These are phyloP conservation scores for Fraxinus floribunda DNA, from an alignment of 305 asterid species.

Conservation along the genomic window DNA sequence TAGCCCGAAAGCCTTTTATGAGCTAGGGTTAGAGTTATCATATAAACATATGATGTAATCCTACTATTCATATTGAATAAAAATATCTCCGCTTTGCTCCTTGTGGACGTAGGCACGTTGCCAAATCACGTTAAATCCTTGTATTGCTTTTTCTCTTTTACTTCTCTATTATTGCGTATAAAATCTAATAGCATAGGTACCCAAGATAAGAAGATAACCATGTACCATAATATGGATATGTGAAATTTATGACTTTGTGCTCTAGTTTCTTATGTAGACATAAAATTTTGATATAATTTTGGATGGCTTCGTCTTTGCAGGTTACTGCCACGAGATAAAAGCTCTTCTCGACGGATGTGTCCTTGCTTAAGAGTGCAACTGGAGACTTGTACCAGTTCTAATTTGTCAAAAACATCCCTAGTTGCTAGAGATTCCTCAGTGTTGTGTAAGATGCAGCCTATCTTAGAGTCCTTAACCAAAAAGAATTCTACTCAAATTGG, in stretches of 20 bases:
- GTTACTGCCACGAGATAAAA: constrained; percentile 50
- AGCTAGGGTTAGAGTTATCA: too few species aligned
- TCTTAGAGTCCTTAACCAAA: constrained; percentile 24
- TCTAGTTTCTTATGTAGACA: neutral
- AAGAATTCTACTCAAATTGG: constrained; percentile 40
- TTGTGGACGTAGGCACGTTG: too few species aligned
- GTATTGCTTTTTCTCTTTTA: too few species aligned
- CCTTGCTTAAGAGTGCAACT: constrained; percentile 53
- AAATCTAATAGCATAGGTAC: neutral
- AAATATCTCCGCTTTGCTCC: too few species aligned
- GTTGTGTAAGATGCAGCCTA: constrained; percentile 42
- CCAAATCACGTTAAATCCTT: too few species aligned
- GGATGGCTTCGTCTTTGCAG: constrained; percentile 33
- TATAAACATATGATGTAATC: too few species aligned
- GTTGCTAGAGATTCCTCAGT: constrained; percentile 42
- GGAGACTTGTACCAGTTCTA: constrained; percentile 43
- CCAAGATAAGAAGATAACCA: neutral
- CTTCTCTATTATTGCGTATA: too few species aligned
- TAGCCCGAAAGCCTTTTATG: too few species aligned
- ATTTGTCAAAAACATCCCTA: constrained; percentile 38
- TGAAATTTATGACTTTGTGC: neutral
- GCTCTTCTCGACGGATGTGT: constrained; percentile 44
- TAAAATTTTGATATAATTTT: neutral
- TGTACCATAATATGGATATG: neutral
- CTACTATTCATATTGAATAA: too few species aligned